Evolutionary conservation across 108 stramenopile genomes (phyloP), one percentile per base, ranked within the genome.

Genomic region (Mayamaea pseudoterrestris): DNA sequence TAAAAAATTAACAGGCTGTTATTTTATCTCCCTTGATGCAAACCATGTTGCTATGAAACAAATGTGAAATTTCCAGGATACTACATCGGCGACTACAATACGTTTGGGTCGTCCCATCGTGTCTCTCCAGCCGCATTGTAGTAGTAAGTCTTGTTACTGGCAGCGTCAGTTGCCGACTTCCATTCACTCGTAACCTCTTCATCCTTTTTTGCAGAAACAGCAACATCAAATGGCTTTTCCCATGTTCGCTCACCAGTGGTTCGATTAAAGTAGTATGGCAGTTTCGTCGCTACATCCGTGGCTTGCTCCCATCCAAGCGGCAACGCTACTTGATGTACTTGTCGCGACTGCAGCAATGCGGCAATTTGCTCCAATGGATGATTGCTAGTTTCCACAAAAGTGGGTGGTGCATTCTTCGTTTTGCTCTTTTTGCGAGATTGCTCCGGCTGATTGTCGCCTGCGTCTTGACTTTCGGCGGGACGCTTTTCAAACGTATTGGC

Each of bases 361-460:
- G 68, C 68, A 3, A 83, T 67, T 61, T 83, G 79, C 47, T 83
- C 83, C 55, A 74, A 57, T 9, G 83, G 81, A 58, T 85, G 80
- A 52, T 57, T 68, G 16, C 73, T 62, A 58, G 82, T 74, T 27
- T 45, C 43, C 5, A 71, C 70, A 36, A 74, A 51, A 4, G 58
- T 47, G 30, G 69, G 58, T 27, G 36, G 65, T 31, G 32, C 49
- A 39, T 60, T 69, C 45, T 64, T 63, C 50, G 66, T 67, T 22
- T 34, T 45, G 37, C 53, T 70, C 17, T 31, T 50, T 41, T 39
- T 45, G 14, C 42, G 27, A 2, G 25, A 5, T 16, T 48, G 23
- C 13, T 41, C 44, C 22, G n/a, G 21, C 4, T 26, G 5, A 25
- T 22, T n/a, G 16, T 14, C 41, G 8, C 11, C 16, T 14, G 41